A percentile compares a stretch with the other conserved stretches of the same genome.
Conservation (phyloP, 169 alveolate species). For the Sarcocystis neurona region DNA sequence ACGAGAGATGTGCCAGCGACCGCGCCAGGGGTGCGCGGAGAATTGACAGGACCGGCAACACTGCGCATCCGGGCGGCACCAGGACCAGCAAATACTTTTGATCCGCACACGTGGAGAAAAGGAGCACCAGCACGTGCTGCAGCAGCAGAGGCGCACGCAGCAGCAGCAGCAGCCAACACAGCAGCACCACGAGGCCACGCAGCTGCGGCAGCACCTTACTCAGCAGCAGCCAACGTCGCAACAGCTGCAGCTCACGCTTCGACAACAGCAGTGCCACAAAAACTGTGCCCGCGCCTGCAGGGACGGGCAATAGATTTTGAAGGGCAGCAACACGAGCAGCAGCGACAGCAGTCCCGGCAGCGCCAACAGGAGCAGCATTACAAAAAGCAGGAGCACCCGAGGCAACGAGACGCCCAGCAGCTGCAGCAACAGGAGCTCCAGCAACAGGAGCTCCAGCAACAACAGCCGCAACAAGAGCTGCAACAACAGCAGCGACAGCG, state of each 20-base stretch:
- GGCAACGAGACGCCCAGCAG: background rate
- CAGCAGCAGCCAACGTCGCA: background rate
- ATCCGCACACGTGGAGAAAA: background rate
- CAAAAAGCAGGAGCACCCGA: constrained; percentile 4
- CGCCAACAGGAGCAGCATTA: background rate
- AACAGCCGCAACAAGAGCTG: too few relatives aligned
- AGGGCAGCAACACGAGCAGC: too few relatives aligned
- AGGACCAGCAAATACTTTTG: background rate
- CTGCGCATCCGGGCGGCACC: background rate
- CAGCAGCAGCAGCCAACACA: constrained; percentile 17
- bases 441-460: background rate
- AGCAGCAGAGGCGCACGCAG: background rate
- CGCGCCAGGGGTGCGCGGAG: background rate
- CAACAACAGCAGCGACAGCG: too few relatives aligned
- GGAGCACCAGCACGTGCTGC: constrained; percentile 17
- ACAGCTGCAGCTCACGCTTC: background rate
- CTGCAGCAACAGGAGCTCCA: background rate
- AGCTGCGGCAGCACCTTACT: background rate
- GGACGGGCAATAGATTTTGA: too few relatives aligned
- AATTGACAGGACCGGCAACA: background rate
- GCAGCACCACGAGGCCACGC: constrained; percentile 1
- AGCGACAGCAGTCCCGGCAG: too few relatives aligned
- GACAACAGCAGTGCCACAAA: background rate
- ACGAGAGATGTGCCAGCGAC: background rate
- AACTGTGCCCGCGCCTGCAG: too few relatives aligned